Evolutionary conservation across 2,329 filamentous ascomycete species (phyloP).

Genomic region (Westerdykella ornata): DNA sequence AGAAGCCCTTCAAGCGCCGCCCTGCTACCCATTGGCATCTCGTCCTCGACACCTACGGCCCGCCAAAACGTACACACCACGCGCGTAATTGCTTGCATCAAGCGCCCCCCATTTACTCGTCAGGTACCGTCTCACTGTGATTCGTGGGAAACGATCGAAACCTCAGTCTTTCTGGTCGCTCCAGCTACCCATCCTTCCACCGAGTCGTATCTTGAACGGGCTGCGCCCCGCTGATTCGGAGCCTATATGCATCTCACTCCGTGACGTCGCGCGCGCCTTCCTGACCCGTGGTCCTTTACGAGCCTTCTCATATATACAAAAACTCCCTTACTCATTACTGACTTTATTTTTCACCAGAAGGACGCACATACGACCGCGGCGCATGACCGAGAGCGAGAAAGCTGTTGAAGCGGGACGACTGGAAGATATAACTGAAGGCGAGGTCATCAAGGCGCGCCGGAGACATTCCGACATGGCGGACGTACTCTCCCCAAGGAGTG

Average conservation of each 20-base stretch:
- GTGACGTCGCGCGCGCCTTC: conserved; percentile 9
- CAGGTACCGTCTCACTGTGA: conserved; percentile 20
- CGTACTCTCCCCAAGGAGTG: conserved; percentile 32
- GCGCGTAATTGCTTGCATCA: conserved; percentile 5
- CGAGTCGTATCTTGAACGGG: background rate
- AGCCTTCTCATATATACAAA: too few relatives aligned
- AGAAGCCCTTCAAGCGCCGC: conserved; percentile 21
- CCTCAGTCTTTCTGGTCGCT: conserved; percentile 19
- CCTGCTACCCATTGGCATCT: conserved; percentile 23
- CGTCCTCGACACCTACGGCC: conserved; percentile 13
- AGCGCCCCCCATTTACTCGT: conserved; percentile 15
- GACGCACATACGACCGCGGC: conserved; percentile 10
- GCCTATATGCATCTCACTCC: conserved; percentile 5
- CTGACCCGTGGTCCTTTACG: background rate
- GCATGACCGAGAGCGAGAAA: conserved; percentile 30
- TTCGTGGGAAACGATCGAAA: conserved; percentile 8
- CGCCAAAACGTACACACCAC: conserved; percentile 9
- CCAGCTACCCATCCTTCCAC: background rate
- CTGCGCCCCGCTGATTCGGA: background rate
- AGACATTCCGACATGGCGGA: conserved; percentile 31
- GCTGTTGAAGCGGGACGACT: conserved; percentile 23
- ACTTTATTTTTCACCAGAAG: background rate
- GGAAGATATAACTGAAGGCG: conserved; percentile 26
- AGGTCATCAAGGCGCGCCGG: conserved; percentile 18
- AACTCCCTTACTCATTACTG: background rate